These are phyloP conservation scores for Plasmodium reichenowi DNA, from an alignment of 169 alveolate species.

Conservation along the genomic window DNA sequence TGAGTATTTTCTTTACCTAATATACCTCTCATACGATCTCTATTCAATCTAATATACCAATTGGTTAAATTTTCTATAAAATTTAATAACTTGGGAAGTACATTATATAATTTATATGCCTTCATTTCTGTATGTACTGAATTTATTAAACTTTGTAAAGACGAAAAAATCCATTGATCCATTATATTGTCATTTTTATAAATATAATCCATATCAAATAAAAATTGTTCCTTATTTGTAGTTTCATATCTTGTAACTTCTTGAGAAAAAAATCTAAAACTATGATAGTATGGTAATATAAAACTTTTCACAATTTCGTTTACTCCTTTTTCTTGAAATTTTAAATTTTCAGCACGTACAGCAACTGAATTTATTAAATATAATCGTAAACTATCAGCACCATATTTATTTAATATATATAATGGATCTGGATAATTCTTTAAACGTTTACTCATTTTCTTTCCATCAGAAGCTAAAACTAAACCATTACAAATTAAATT, in stretches of 20 bases:
- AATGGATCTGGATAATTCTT: conserved; percentile 98
- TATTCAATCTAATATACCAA: conserved; percentile 96
- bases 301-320: conserved; percentile 95
- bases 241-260: conserved; percentile 95
- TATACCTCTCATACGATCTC: conserved; percentile 98
- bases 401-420: conserved; percentile 90
- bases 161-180: conserved; percentile 97
- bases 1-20: conserved; percentile 91
- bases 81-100: conserved; percentile 92
- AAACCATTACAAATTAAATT: conserved; percentile 97
- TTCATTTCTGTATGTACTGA: conserved; percentile 96
- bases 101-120: conserved; percentile 96
- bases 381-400: conserved; percentile 97
- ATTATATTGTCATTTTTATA: conserved; percentile 87
- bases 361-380: conserved; percentile 97
- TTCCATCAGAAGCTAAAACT: conserved; percentile 97
- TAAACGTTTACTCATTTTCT: conserved; percentile 98
- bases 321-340: conserved; percentile 95
- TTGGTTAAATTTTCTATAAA: conserved; percentile 97
- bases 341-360: conserved; percentile 96
- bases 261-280: conserved; percentile 96
- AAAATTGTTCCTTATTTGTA: conserved; percentile 82
- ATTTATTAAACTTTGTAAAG: conserved; percentile 88
- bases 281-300: conserved; percentile 98
- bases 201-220: conserved; percentile 84